Conservation (phyloP, 352 stramenopile genomes). For the Phytophthora kernoviae region DNA sequence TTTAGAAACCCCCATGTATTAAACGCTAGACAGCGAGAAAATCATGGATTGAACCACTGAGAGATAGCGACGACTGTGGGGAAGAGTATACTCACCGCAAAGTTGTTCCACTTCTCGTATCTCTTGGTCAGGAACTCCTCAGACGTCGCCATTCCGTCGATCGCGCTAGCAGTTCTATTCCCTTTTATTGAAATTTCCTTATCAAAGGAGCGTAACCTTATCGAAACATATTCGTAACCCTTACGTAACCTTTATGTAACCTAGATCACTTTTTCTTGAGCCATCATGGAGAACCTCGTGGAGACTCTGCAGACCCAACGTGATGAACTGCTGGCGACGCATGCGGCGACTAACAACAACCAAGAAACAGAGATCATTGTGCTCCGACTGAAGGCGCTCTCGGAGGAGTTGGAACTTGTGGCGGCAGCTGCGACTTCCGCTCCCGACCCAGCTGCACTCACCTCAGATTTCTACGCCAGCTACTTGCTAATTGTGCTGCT, state of each 20-base stretch:
- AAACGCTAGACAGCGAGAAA: neutral
- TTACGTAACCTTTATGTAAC: neutral
- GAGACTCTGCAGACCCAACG: slow-evolving; percentile 49
- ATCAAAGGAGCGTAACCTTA: slow-evolving; percentile 5
- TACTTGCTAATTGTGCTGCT: slow-evolving; percentile 65
- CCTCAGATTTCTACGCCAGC: slow-evolving; percentile 56
- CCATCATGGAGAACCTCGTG: slow-evolving; percentile 56
- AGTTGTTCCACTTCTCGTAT: slow-evolving; percentile 90
- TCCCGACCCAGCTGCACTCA: slow-evolving; percentile 44
- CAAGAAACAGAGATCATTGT: slow-evolving; percentile 18
- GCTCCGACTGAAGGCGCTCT: slow-evolving; percentile 40
- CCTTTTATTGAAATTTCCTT: slow-evolving; percentile 5
- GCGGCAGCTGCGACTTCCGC: slow-evolving; percentile 34
- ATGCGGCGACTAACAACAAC: slow-evolving; percentile 25
- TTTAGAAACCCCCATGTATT: slow-evolving; percentile 8
- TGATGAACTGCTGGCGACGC: slow-evolving; percentile 38
- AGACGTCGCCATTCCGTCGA: slow-evolving; percentile 36
- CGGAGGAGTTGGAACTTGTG: slow-evolving; percentile 66
- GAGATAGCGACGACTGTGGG: neutral
- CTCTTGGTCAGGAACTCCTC: slow-evolving; percentile 87
- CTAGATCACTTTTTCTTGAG: slow-evolving; percentile 5
- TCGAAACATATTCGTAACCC: no score
- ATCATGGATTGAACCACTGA: neutral
- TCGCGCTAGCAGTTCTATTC: no score
- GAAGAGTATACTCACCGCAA: slow-evolving; percentile 49